Base-by-base conservation (phyloP, 1,284 basidiomycete genomes). In the Rhodotorula sp. region DNA sequence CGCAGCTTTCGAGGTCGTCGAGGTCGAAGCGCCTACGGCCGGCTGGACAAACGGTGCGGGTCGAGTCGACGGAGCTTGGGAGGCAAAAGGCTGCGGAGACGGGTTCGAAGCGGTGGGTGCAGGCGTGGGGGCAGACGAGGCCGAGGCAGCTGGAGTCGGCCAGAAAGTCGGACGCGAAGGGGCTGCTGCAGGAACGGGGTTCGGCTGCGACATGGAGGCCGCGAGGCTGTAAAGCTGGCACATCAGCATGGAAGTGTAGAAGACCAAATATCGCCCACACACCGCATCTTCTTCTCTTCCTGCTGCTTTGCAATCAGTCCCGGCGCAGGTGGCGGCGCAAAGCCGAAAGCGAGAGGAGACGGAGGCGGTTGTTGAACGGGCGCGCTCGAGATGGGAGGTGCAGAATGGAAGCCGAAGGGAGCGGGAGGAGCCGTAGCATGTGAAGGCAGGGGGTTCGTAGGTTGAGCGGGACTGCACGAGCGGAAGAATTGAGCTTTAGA, bases 201-300 rank as follows among this genome's bases (percentile, higher is more conserved):
- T 10, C 7, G n/a, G n/a, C 36, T 27, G 19, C 24, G 36, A 13
- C 34, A 39, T 22, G 32, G 24, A 36, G 17, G 15, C 7, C 17
- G 5, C 13, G 17, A n/a, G 36, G 39, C 39, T 19, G 6, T 19
- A 5, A 39, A n/a, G 6, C 6, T 2, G 56, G 27, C 4, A n/a
- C 4, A 4, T n/a, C 39, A 10, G 22, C 13, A 13, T n/a, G 29
- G 0, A 39, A 5, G 22, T 4, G 48, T 17, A 53, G 27, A 9
- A 44, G n/a, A 13, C 6, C 17, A 51, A 11, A 7, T 32, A 60
- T 27, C 13, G n/a, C 6, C 22, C 20, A n/a, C 60, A 9, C n/a
- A 61, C 59, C 36, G 32, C n/a, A 10, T 48, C 59, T 60, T 36
- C 32, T 60, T 44, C n/a, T n/a, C 59, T 24, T 51, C 34, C 19